These are phyloP conservation scores for Hymenoscyphus fraxineus DNA, from an alignment of 2,329 filamentous ascomycete genomes.

Conservation along the genomic window DNA sequence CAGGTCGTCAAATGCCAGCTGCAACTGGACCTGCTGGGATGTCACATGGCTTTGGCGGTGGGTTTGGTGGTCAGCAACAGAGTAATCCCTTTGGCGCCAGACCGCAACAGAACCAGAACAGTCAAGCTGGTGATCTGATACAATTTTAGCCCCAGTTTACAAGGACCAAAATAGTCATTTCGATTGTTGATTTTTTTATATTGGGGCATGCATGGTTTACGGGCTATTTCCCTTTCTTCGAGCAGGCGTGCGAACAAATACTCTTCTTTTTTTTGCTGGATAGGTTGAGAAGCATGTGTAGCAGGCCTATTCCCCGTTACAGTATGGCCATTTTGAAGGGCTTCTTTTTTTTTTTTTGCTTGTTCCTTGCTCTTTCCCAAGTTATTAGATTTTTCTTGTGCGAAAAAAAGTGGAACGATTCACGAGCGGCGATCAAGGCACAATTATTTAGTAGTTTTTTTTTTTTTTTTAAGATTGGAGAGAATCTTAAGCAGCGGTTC, in stretches of 20 bases:
- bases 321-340: conserved; percentile 10
- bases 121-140: conserved; percentile 32
- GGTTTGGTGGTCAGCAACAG: conserved; percentile 36
- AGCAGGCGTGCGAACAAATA: conserved; percentile 25
- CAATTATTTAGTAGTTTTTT: background rate
- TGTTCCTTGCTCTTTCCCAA: conserved; percentile 1
- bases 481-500: conserved; percentile 7
- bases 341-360: conserved; percentile 15
- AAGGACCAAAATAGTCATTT: background rate
- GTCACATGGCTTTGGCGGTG: conserved; percentile 45
- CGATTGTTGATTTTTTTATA: conserved; percentile 9
- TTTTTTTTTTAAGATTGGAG: conserved; percentile 9
- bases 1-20: conserved; percentile 46
- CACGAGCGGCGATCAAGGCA: conserved; percentile 16
- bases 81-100: conserved; percentile 56
- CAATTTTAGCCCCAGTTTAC: conserved; percentile 27
- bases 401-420: conserved; percentile 24
- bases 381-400: conserved; percentile 19
- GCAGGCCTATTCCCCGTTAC: background rate
- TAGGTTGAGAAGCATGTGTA: background rate
- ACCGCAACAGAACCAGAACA: conserved; percentile 44
- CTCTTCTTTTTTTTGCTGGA: conserved; percentile 15
- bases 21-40: conserved; percentile 55
- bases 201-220: conserved; percentile 9
- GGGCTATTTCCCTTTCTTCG: conserved; percentile 15